Conservation (phyloP, 768 basidiomycete species). For the Trametes meyenii region DNA sequence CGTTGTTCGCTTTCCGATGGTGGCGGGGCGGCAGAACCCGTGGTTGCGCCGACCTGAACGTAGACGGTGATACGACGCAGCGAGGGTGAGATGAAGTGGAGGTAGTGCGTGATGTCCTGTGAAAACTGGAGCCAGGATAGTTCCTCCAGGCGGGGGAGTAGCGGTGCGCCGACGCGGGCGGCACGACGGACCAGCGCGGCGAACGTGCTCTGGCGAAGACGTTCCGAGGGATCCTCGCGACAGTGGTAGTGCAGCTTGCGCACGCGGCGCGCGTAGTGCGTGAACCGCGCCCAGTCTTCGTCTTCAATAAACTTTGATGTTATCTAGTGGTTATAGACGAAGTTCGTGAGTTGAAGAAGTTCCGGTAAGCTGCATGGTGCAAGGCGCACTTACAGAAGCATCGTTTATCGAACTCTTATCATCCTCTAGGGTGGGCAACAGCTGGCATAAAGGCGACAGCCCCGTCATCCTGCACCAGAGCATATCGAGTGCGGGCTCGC, state of each 20-base stretch:
- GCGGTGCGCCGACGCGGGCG: not conserved
- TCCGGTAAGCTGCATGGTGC: not conserved
- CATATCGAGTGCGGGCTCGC: slow-evolving; percentile 16
- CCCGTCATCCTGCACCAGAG: slow-evolving; percentile 17
- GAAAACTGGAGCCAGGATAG: slow-evolving; percentile 20
- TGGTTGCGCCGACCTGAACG: not conserved
- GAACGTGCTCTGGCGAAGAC: slow-evolving; percentile 4
- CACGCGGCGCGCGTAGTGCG: slow-evolving; percentile 14
- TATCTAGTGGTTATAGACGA: not conserved
- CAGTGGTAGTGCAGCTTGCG: slow-evolving; percentile 16
- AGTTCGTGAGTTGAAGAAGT: not conserved
- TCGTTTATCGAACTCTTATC: not conserved
- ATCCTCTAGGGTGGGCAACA: not conserved
- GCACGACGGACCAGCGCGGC: slow-evolving; percentile 6
- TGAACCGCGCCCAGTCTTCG: slow-evolving; percentile 8
- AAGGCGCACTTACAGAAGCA: not conserved
- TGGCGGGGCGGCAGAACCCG: not conserved
- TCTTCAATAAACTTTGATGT: not conserved
- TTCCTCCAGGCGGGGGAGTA: slow-evolving; percentile 18
- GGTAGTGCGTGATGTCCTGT: slow-evolving; percentile 1
- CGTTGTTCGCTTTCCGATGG: not conserved
- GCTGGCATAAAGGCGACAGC: not conserved
- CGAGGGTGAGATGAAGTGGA: slow-evolving; percentile 13
- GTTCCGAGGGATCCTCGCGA: slow-evolving; percentile 2
- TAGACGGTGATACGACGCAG: slow-evolving; percentile 13